A percentile compares a stretch with the other conserved stretches of the same genome.
Evolutionary conservation across 257 asterid genomes (phyloP).

Genomic region (Lithospermum erythrorhizon): DNA sequence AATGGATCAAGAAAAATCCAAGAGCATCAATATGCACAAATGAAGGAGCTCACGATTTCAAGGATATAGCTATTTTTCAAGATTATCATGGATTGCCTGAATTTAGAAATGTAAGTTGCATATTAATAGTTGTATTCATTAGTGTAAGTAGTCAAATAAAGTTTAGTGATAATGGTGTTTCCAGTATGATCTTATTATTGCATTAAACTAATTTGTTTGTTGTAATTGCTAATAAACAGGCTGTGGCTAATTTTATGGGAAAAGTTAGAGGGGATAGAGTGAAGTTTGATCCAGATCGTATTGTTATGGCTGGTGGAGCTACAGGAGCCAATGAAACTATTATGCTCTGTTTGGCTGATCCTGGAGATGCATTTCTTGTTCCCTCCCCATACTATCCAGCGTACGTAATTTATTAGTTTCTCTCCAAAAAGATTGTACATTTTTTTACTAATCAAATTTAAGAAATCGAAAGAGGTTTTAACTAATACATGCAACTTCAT

Average conservation of each 20-base stretch:
- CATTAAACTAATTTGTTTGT: not conserved
- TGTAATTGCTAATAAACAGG: conserved; percentile 9
- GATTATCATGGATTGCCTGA: conserved; percentile 22
- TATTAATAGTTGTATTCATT: not conserved
- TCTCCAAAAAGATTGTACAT: too few species aligned
- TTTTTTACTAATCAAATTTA: too few species aligned
- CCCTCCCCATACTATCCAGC: conserved; percentile 26
- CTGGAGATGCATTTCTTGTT: conserved; percentile 21
- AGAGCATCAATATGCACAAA: conserved; percentile 12
- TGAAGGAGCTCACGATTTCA: conserved; percentile 11
- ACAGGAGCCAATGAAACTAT: conserved; percentile 20
- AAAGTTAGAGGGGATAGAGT: conserved; percentile 22
- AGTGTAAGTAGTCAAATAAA: not conserved
- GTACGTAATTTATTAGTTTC: conserved; percentile 4
- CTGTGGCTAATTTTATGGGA: conserved; percentile 22
- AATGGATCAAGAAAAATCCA: conserved; percentile 13
- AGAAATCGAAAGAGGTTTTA: too few species aligned
- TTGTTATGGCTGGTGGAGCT: conserved; percentile 25
- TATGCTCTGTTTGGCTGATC: conserved; percentile 20
- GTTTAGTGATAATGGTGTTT: not conserved
- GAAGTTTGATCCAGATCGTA: conserved; percentile 15
- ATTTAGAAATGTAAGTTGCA: conserved; percentile 14
- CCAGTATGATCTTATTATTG: too few species aligned
- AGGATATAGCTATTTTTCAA: conserved; percentile 17
- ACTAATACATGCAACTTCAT: too few species aligned